These are phyloP conservation scores for Colletotrichum sp. DNA, from an alignment of 2,329 filamentous ascomycete species.

Conservation along the genomic window DNA sequence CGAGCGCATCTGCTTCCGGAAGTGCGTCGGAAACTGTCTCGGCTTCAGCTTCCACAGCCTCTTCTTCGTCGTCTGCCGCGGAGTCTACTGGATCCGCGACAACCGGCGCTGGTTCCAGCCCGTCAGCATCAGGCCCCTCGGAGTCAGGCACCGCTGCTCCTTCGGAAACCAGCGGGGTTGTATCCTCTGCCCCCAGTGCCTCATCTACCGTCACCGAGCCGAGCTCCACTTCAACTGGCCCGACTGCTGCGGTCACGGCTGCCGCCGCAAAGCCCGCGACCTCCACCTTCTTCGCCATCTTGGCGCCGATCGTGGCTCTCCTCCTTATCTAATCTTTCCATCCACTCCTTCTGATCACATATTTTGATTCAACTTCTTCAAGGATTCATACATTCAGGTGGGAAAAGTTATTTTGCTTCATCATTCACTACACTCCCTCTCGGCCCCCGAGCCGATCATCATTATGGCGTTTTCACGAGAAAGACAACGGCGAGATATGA, in stretches of 20 bases:
- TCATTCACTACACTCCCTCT: constrained; percentile 6
- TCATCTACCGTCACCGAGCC: background rate
- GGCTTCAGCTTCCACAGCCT: background rate
- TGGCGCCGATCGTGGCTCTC: constrained; percentile 10
- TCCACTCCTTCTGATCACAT: background rate
- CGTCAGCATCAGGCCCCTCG: background rate
- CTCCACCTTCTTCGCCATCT: background rate
- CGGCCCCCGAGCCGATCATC: background rate
- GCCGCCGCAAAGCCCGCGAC: background rate
- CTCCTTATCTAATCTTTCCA: background rate
- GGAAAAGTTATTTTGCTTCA: background rate
- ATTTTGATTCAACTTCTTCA: background rate
- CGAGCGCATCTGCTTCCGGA: background rate
- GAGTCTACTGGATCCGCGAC: background rate
- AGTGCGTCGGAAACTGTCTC: background rate
- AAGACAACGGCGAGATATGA: background rate
- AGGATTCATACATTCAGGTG: background rate
- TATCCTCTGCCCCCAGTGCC: background rate
- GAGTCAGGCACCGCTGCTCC: background rate
- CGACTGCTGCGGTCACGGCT: background rate
- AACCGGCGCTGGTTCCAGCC: background rate
- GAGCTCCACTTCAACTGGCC: background rate
- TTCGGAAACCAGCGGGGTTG: background rate
- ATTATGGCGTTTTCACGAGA: background rate
- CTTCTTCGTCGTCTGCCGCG: background rate